Conservation (phyloP, 306 rosid genomes). For the barrel medic (Medicago truncatula) region MtrunA17r5.0-ANR NC_053046.1:8115001-8115500, state of each 20-base stretch:
- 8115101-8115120: conserved; percentile 52
- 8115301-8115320: no score
- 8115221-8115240: not conserved
- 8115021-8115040: conserved; percentile 9
- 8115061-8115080: conserved; percentile 26
- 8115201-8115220: not conserved
- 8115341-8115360: no score
- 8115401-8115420: no score
- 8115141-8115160: conserved; percentile 59
- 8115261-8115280: not conserved
- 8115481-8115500: no score
- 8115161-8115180: conserved; percentile 26
- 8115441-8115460: no score
- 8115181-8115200: conserved; percentile 6
- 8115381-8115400: no score
- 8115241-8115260: not conserved
- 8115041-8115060: conserved; percentile 41
- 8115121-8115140: conserved; percentile 75
- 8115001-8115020: not conserved
- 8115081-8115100: conserved; percentile 43
- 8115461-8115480: no score
- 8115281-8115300: not conserved
- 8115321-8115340: not conserved
- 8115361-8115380: no score
- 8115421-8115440: no score